These are phyloP conservation scores for Eudorina sp. DNA, from an alignment of 139 green algal species.

Conservation along the genomic window DNA sequence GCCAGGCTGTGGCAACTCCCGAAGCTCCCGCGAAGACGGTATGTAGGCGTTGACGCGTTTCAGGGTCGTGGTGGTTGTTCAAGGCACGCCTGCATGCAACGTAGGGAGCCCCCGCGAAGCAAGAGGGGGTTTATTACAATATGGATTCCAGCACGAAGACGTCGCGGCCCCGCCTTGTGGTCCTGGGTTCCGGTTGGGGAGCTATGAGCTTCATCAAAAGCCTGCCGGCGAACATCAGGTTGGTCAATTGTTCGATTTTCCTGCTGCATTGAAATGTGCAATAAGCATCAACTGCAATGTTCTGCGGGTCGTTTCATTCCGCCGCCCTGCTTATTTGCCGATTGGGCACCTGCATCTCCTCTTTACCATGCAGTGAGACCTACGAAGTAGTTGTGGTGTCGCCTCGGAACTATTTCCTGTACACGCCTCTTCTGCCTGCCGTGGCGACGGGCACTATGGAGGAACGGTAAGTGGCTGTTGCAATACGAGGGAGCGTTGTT, in stretches of 20 bases:
- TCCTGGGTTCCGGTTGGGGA: slow-evolving; percentile 89
- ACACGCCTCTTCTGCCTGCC: slow-evolving; percentile 95
- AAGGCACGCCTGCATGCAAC: background rate
- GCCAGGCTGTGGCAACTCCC: background rate
- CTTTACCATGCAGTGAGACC: slow-evolving; percentile 56
- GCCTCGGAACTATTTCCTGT: slow-evolving; percentile 98
- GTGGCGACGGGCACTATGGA: slow-evolving; percentile 92
- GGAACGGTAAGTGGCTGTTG: slow-evolving; percentile 80
- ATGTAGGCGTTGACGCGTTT: background rate
- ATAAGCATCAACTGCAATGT: too few species aligned
- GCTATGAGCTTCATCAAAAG: slow-evolving; percentile 87
- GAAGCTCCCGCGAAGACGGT: background rate
- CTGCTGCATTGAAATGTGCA: background rate
- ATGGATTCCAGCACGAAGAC: slow-evolving; percentile 42
- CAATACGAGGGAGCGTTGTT: too few species aligned
- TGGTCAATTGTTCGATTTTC: background rate
- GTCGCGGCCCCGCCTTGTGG: slow-evolving; percentile 15
- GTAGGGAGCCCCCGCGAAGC: background rate
- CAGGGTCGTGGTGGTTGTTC: background rate
- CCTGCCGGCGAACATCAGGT: slow-evolving; percentile 74
- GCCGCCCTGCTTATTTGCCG: too few species aligned
- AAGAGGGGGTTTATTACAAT: slow-evolving; percentile 13
- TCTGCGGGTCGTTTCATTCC: too few species aligned
- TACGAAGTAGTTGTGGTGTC: slow-evolving; percentile 90
- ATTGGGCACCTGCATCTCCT: background rate